Base-by-base conservation (phyloP, 1,284 basidiomycete species). In the Somion occarium region DNA sequence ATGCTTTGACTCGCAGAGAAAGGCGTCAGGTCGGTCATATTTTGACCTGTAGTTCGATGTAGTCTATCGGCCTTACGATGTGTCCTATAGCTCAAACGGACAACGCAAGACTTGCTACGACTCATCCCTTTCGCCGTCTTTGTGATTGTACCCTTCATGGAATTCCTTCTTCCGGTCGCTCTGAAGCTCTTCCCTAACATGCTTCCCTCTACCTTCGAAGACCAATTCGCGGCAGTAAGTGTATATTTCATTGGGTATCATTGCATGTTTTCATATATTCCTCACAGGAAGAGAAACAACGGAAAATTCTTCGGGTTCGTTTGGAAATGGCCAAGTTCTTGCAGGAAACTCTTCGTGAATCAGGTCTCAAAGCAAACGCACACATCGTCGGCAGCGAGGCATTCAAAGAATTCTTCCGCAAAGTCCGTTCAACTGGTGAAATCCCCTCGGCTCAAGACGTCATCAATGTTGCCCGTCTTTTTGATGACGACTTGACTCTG, bases 321-420 rank as follows among this genome's bases (percentile, higher is more conserved):
- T 76, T 99, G 23, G 95, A 98, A 67, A 98, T 99, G 95, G 97
- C 97, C 61, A 99, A 99, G 66, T 99, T 99, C 78, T 75, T 99
- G 44, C 96, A 98, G 66, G 97, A 98, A 69, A 98, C 97, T 1
- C 82, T 99, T 52, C 85, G 90, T 45, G 96, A 98, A 70, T 93
- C 91, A 13, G 93, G 93, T 38, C 76, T 98, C 52, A 93, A 91
- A 67, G 91, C 92, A 5, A 95, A 96, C 64, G 83, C 85, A 18
- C 88, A 90, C 62, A 95, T 99, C 53, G 83, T 98, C 52, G 91
- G 91, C 54, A 91, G 83, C 48, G 93, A 98, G 56, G 93, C 94
- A 50, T 99, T 99, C 79, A 98, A 98, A 66, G 93, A 98, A 69
- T 99, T 99, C 73, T 99, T 99, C 87, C 85, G 93, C 65, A 99